Conservation (phyloP, 495 filamentous ascomycete species). For the Saxophila tyrrhenica region DNA sequence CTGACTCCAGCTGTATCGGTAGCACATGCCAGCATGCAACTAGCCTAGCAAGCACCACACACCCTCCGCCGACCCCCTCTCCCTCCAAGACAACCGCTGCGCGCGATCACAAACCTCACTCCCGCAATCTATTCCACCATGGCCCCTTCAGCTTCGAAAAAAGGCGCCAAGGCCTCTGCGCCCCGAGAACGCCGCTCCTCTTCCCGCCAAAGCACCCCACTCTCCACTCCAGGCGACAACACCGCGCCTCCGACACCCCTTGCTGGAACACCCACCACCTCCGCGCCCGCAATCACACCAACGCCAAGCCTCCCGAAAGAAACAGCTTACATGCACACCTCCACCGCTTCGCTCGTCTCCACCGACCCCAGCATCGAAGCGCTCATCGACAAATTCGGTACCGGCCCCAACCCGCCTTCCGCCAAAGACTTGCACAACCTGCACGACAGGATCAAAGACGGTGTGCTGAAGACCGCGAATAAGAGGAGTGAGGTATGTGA, state of each 20-base stretch:
- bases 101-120: too few relatives aligned
- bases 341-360: constrained; percentile 9
- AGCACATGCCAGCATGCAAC: too few relatives aligned
- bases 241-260: constrained; percentile 14
- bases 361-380: constrained; percentile 10
- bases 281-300: background rate
- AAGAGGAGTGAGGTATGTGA: constrained; percentile 24
- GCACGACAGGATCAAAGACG: constrained; percentile 6
- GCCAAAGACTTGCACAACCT: constrained; percentile 12
- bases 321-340: constrained; percentile 14
- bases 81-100: too few relatives aligned
- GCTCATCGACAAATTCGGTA: constrained; percentile 3
- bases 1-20: too few relatives aligned
- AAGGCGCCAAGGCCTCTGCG: constrained; percentile 3
- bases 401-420: constrained; percentile 8
- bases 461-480: constrained; percentile 3
- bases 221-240: constrained; percentile 15
- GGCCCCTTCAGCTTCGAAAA: constrained; percentile 8
- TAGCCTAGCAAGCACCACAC: too few relatives aligned
- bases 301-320: constrained; percentile 4
- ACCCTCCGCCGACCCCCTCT: too few relatives aligned
- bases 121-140: background rate
- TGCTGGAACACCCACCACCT: constrained; percentile 6
- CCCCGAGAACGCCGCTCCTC: constrained; percentile 13
- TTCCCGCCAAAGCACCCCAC: constrained; percentile 16